Evolutionary conservation across 2,329 filamentous ascomycete genomes (phyloP).

Genomic region (Gnomoniopsis sp.): DNA sequence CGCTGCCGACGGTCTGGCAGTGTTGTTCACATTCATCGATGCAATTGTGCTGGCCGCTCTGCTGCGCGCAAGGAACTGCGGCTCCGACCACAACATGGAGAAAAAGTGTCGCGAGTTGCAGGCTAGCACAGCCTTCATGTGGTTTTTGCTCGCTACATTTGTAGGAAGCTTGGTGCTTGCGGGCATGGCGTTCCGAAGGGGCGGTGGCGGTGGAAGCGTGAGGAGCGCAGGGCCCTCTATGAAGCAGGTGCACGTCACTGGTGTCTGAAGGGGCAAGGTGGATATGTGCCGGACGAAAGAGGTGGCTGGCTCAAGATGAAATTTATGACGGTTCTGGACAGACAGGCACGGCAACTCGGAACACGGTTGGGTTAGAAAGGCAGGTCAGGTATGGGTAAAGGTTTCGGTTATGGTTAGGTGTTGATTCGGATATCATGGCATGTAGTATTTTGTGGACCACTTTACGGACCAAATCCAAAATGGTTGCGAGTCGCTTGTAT

Average conservation of each 20-base stretch:
- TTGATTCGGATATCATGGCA: neutral
- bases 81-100: slow-evolving; percentile 46
- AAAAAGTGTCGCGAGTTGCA: slow-evolving; percentile 74
- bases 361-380: neutral
- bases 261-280: slow-evolving; percentile 34
- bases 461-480: neutral
- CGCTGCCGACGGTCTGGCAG: slow-evolving; percentile 54
- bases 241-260: slow-evolving; percentile 48
- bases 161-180: slow-evolving; percentile 54
- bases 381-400: neutral
- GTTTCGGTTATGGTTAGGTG: neutral
- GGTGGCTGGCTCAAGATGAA: neutral
- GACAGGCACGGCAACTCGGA: neutral
- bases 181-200: slow-evolving; percentile 49
- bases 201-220: slow-evolving; percentile 43
- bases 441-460: neutral
- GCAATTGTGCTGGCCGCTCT: slow-evolving; percentile 69
- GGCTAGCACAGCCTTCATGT: slow-evolving; percentile 71
- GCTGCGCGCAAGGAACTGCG: slow-evolving; percentile 67
- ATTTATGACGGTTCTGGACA: neutral
- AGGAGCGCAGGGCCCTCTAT: slow-evolving; percentile 46
- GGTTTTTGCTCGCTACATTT: slow-evolving; percentile 70
- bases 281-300: neutral
- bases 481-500: too few relatives aligned
- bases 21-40: slow-evolving; percentile 67